Evolutionary conservation across 2,329 filamentous ascomycete species (phyloP), one percentile per base, ranked within the genome.

Genomic region (Ophiocordyceps polyrhachis-furcata): DNA sequence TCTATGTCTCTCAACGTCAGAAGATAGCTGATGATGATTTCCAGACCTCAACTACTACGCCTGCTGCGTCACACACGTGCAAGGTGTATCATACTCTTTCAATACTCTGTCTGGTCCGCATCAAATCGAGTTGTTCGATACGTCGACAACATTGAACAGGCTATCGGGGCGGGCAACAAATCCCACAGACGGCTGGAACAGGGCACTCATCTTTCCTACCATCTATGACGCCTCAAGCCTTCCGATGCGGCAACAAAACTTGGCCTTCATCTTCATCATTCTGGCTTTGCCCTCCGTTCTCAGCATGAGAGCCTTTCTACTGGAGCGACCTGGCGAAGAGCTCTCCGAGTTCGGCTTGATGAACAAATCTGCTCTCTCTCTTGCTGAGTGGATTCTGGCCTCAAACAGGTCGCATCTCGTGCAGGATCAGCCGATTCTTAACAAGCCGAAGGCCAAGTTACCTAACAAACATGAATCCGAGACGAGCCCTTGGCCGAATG

Each of bases 371-470:
- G 74, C 79, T 0, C 61, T 84, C 3, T 73, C 76, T 19, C 60
- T 93, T 0, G 63, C 95, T 19, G 73, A 83, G 44, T 95, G 88
- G 88, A 83, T 94, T 48, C 75, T 95, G 47, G 83, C 87, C 0
- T 93, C 87, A 0, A 94, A 94, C 53, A 71, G 85, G 41, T 89
- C 88, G 1, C 88, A 81, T 52, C 91, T 95, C 48, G 69, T 89
- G 41, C 79, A 89, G 51, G 79, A 91, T 15, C 12, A 20, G n/a
- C 38, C 21, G 25, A 28, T 28, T 28, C 8, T 7, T 28, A 7
- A 28, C 25, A 8, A 28, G 25, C 8, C 25, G 5, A 11, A 8
- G 25, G 2, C 25, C 25, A 28, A 28, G 25, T 28, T 7, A 2
- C 2, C 25, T 11, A 28, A 28, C 6, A 11, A 11, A 8, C 5